Evolutionary conservation across 306 rosid species (phyloP).

Genomic region (Gleditsia sinensis): DNA sequence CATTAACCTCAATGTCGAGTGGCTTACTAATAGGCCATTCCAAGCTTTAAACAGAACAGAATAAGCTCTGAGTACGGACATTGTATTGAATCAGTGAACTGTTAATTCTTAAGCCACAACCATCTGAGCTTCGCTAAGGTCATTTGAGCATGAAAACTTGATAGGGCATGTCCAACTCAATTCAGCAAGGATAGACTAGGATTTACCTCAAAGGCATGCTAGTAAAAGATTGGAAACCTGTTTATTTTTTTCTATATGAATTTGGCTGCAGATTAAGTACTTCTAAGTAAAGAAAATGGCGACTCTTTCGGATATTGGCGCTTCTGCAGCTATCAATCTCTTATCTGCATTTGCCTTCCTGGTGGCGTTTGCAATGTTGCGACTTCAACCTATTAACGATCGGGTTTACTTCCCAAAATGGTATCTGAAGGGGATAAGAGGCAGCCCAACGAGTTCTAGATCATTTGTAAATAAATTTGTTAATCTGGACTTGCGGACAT

Average conservation of each 20-base stretch:
- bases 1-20: neutral
- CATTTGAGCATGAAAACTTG: neutral
- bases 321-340: slow-evolving; percentile 73
- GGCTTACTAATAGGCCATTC: neutral
- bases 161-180: slow-evolving; percentile 4
- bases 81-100: neutral
- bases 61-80: neutral
- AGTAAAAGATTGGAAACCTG: neutral
- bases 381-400: slow-evolving; percentile 86
- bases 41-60: neutral
- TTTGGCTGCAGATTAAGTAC: slow-evolving; percentile 35
- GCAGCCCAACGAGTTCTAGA: slow-evolving; percentile 61
- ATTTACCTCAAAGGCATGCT: neutral
- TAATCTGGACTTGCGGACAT: slow-evolving; percentile 62
- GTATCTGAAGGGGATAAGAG: slow-evolving; percentile 88
- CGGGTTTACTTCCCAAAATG: slow-evolving; percentile 94
- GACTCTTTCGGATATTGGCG: slow-evolving; percentile 55
- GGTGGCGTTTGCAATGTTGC: slow-evolving; percentile 69
- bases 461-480: slow-evolving; percentile 52
- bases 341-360: slow-evolving; percentile 64
- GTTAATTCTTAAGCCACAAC: neutral
- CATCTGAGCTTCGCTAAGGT: neutral
- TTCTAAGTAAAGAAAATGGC: slow-evolving; percentile 61
- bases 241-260: slow-evolving; percentile 14
- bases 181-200: neutral